Evolutionary conservation across 2,329 filamentous ascomycete genomes (phyloP).

Genomic region (Cladophialophora exuberans): DNA sequence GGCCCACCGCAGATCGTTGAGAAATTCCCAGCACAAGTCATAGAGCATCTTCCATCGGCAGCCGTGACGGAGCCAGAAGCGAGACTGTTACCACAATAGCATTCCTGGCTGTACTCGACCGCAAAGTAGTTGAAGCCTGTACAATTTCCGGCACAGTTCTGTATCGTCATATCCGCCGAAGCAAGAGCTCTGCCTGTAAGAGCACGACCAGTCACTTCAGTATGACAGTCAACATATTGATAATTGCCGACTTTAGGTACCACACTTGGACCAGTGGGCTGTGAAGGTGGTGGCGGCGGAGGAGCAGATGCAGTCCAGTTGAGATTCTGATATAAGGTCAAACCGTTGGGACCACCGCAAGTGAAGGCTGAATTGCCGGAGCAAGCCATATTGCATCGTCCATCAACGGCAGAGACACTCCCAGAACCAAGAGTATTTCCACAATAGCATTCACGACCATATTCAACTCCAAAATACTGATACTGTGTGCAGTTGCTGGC

Average conservation of each 20-base stretch:
- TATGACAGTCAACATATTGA: slow-evolving; percentile 28
- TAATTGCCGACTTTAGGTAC: slow-evolving; percentile 25
- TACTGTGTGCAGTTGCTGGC: slow-evolving; percentile 35
- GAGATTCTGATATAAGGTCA: slow-evolving; percentile 40
- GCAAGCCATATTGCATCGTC: slow-evolving; percentile 49
- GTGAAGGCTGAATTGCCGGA: slow-evolving; percentile 42
- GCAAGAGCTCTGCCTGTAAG: slow-evolving; percentile 23
- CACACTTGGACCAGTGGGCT: slow-evolving; percentile 18
- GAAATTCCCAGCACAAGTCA: slow-evolving; percentile 34
- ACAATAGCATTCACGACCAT: slow-evolving; percentile 41
- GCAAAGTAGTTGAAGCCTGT: slow-evolving; percentile 41
- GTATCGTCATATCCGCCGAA: slow-evolving; percentile 23
- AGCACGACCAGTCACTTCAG: slow-evolving; percentile 24
- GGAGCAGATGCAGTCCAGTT: slow-evolving; percentile 15
- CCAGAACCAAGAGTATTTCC: slow-evolving; percentile 35
- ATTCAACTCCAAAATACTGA: slow-evolving; percentile 40
- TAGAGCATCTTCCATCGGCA: slow-evolving; percentile 27
- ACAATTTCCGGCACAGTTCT: slow-evolving; percentile 26
- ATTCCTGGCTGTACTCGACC: slow-evolving; percentile 44
- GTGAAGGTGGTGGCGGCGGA: slow-evolving; percentile 11
- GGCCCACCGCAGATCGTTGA: slow-evolving; percentile 36
- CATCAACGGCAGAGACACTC: slow-evolving; percentile 22
- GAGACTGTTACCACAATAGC: slow-evolving; percentile 38
- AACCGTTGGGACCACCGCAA: slow-evolving; percentile 55
- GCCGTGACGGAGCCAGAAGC: slow-evolving; percentile 21